phyloP scores from a whole-genome alignment of 2,329 filamentous ascomycete genomes.

The Camillea tinctor region DNA sequence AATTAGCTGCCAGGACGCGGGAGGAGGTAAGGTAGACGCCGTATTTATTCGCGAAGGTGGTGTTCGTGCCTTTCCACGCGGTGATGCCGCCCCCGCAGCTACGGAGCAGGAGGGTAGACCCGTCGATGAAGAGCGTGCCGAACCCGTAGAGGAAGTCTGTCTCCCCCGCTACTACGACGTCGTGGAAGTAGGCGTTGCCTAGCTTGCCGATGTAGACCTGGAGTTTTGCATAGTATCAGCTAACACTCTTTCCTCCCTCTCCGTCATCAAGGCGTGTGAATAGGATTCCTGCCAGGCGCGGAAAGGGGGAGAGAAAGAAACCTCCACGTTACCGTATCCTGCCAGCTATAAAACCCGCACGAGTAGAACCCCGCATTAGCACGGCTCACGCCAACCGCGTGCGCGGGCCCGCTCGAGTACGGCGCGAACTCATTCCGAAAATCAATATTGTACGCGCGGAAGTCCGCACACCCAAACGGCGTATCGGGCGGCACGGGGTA shows the following conservation, averaged over 20 bases:
- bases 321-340: conserved; percentile 57
- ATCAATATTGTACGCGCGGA: conserved; percentile 66
- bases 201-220: conserved; percentile 65
- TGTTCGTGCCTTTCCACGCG: conserved; percentile 67
- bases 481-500: conserved; percentile 59
- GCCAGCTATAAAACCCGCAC: conserved; percentile 64
- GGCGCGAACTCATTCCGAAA: conserved; percentile 60
- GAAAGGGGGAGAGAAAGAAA: conserved; percentile 20
- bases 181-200: conserved; percentile 64
- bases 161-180: conserved; percentile 59
- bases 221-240: neutral
- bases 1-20: conserved; percentile 54
- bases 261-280: neutral
- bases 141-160: conserved; percentile 71
- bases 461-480: conserved; percentile 62
- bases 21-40: conserved; percentile 63
- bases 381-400: conserved; percentile 59
- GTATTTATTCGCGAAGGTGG: conserved; percentile 64
- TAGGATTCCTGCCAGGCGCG: too few relatives aligned
- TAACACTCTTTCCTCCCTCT: neutral
- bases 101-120: conserved; percentile 53
- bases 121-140: conserved; percentile 61
- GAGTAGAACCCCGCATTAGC: conserved; percentile 68
- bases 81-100: conserved; percentile 65
- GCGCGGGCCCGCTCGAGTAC: conserved; percentile 51